phyloP scores from a whole-genome alignment of 2,329 filamentous ascomycete species.

The Tolypocladium cylindrosporum region DNA sequence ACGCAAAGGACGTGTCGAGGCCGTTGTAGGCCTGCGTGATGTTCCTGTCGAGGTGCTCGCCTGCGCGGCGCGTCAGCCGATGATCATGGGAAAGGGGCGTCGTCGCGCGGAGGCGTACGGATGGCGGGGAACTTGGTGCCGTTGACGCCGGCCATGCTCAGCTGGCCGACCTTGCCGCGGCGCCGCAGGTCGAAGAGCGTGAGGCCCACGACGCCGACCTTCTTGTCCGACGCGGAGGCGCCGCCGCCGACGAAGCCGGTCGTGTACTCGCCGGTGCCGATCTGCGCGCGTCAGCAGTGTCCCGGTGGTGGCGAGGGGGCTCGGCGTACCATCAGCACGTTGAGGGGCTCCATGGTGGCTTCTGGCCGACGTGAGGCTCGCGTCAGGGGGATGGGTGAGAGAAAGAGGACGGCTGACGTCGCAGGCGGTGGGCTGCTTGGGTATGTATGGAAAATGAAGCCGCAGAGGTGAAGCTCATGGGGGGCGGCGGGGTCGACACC shows the following conservation, averaged over 20 bases:
- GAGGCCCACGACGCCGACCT: slow-evolving; percentile 85
- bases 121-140: slow-evolving; percentile 88
- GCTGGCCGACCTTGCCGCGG: slow-evolving; percentile 74
- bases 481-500: not conserved
- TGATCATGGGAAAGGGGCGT: no score
- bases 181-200: slow-evolving; percentile 82
- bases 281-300: slow-evolving; percentile 29
- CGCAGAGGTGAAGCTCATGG: not conserved
- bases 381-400: not conserved
- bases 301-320: not conserved
- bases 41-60: slow-evolving; percentile 77
- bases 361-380: not conserved
- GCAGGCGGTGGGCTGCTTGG: not conserved
- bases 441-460: not conserved
- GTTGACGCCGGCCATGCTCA: slow-evolving; percentile 85
- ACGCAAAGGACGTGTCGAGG: slow-evolving; percentile 77
- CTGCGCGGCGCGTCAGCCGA: slow-evolving; percentile 27
- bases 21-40: slow-evolving; percentile 82
- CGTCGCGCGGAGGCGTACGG: slow-evolving; percentile 42
- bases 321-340: slow-evolving; percentile 56
- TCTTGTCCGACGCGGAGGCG: slow-evolving; percentile 84
- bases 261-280: slow-evolving; percentile 94
- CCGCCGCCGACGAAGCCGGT: slow-evolving; percentile 84
- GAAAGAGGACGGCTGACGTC: no score
- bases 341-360: slow-evolving; percentile 45